Percentiles rank a stretch among this genome's conserved stretches.
Conservation (phyloP, 345 rosid genomes). For the Diplotaxis tenuifolia region DNA sequence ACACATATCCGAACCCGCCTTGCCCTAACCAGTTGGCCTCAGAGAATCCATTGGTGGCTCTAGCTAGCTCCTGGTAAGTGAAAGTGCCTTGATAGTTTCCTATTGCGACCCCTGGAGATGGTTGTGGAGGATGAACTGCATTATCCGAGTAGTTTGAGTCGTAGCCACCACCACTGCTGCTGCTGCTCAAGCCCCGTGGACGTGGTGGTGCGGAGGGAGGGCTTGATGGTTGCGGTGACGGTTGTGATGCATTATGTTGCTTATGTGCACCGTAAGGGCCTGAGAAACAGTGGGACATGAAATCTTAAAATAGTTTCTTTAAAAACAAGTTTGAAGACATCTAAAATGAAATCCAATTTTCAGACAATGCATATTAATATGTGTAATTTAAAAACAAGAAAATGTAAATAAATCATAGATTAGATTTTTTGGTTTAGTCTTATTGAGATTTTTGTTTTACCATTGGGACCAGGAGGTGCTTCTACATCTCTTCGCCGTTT, state of each 20-base stretch:
- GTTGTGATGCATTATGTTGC: slow-evolving; percentile 57
- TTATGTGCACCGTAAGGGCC: slow-evolving; percentile 50
- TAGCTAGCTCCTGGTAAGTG: slow-evolving; percentile 49
- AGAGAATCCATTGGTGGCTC: slow-evolving; percentile 66
- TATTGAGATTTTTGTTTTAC: slow-evolving; percentile 12
- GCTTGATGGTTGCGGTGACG: slow-evolving; percentile 6
- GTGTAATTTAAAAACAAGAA: background rate
- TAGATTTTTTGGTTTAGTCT: background rate
- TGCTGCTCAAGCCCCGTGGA: slow-evolving; percentile 46
- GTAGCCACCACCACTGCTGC: slow-evolving; percentile 51
- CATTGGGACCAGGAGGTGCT: slow-evolving; percentile 31
- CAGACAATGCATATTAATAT: background rate
- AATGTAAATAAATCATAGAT: background rate
- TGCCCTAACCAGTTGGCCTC: slow-evolving; percentile 62
- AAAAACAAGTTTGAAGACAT: background rate
- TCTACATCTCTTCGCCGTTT: slow-evolving; percentile 48
- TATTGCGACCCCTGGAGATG: slow-evolving; percentile 47
- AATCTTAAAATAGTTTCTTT: background rate
- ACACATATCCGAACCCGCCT: slow-evolving; percentile 71
- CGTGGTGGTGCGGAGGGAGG: slow-evolving; percentile 38
- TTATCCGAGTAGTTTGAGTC: slow-evolving; percentile 59
- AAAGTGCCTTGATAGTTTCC: slow-evolving; percentile 53
- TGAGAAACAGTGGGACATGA: slow-evolving; percentile 18
- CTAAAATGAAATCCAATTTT: background rate
- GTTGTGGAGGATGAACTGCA: slow-evolving; percentile 42